phyloP scores from a whole-genome alignment of 2,329 filamentous ascomycete species.

The Aphanoascus verrucosus region DNA sequence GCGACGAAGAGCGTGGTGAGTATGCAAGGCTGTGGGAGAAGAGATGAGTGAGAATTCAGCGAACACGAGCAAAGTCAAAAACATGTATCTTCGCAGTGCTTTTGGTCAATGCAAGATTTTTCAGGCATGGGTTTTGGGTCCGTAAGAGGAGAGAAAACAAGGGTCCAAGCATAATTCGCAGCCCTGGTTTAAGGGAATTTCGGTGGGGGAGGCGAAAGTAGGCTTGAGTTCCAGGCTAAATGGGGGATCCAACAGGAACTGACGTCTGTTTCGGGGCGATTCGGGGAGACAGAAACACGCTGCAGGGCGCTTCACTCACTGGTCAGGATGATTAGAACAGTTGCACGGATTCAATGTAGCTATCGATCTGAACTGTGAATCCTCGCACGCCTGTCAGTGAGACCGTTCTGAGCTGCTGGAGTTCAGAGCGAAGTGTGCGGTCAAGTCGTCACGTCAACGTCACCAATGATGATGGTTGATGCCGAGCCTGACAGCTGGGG shows the following conservation, averaged over 20 bases:
- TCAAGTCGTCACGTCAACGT: too few relatives aligned
- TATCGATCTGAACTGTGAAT: slow-evolving; percentile 2
- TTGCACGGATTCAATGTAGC: neutral
- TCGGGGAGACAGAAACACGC: slow-evolving; percentile 9
- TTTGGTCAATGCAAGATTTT: slow-evolving; percentile 4
- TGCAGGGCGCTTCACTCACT: neutral
- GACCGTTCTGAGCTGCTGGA: too few relatives aligned
- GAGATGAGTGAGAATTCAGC: slow-evolving; percentile 12
- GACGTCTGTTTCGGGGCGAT: slow-evolving; percentile 9
- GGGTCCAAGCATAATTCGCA: neutral
- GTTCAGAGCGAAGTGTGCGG: too few relatives aligned
- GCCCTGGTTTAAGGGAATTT: neutral
- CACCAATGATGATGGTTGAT: too few relatives aligned
- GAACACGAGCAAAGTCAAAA: slow-evolving; percentile 5
- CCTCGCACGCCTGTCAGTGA: too few relatives aligned
- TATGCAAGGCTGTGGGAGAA: slow-evolving; percentile 4
- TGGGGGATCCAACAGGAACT: slow-evolving; percentile 3
- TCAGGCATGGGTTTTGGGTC: slow-evolving; percentile 1
- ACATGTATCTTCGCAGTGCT: neutral
- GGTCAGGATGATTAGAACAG: neutral
- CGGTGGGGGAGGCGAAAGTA: slow-evolving; percentile 9
- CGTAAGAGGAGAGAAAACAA: slow-evolving; percentile 1
- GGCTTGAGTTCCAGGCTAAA: neutral
- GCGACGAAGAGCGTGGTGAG: slow-evolving; percentile 13
- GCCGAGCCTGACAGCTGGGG: too few relatives aligned